Evolutionary conservation across 257 asterid genomes (phyloP).

Genomic region (Anisodus acutangulus): DNA sequence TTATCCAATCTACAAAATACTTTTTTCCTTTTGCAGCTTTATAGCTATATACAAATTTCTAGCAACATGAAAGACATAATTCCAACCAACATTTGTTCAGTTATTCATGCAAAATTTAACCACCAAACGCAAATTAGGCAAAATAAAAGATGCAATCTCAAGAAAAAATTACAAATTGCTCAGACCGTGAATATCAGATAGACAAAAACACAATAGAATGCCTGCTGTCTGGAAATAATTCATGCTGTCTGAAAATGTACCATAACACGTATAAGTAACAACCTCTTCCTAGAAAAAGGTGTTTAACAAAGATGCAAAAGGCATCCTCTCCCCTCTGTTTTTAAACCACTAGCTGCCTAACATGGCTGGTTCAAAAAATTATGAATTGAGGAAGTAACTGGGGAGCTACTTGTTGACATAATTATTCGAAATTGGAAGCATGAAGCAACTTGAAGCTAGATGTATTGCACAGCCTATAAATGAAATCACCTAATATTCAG

Average conservation of each 20-base stretch:
- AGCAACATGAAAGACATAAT: not conserved
- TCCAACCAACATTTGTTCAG: not conserved
- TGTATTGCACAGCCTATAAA: conserved; percentile 4
- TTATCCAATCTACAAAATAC: conserved; percentile 4
- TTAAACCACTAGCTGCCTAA: not conserved
- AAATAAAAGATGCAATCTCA: not conserved
- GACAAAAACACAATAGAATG: not conserved
- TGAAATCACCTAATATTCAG: not conserved
- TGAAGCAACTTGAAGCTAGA: not conserved
- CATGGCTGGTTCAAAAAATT: not conserved
- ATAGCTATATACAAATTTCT: conserved; percentile 2
- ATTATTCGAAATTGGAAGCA: conserved; percentile 11
- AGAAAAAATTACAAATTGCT: conserved; percentile 1
- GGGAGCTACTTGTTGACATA: conserved; percentile 1
- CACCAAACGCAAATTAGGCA: conserved; percentile 1
- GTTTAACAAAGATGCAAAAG: not conserved
- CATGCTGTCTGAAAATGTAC: not conserved
- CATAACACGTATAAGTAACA: not conserved
- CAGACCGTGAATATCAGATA: not conserved
- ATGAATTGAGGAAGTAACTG: not conserved
- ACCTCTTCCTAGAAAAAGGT: not conserved
- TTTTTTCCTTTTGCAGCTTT: not conserved
- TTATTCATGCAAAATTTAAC: not conserved
- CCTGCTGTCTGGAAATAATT: not conserved
- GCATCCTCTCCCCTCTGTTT: not conserved